Evolutionary conservation across 345 rosid genomes (phyloP).

Genomic region (Luvunga scandens): DNA sequence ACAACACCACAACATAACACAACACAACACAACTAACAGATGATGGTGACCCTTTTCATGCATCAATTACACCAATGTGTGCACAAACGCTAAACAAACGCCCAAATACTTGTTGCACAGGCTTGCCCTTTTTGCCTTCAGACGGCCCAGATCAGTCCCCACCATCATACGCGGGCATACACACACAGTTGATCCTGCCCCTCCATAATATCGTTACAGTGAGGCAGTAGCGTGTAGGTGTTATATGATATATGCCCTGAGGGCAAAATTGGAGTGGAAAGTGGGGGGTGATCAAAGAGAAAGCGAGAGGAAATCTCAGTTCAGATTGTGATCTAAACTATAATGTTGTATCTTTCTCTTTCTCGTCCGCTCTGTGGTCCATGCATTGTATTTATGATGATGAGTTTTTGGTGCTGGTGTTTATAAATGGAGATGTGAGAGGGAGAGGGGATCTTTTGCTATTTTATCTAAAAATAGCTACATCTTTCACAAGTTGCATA

Average conservation of each 20-base stretch:
- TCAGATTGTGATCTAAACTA: conserved; percentile 41
- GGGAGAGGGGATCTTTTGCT: conserved; percentile 36
- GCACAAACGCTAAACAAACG: conserved; percentile 27
- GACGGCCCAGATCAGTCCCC: conserved; percentile 41
- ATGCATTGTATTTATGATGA: neutral
- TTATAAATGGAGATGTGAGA: neutral
- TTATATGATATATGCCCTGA: neutral
- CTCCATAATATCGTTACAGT: conserved; percentile 8
- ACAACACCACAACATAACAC: conserved; percentile 20
- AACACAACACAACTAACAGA: conserved; percentile 29
- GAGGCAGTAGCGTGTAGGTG: too few relatives aligned
- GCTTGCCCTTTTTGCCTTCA: conserved; percentile 5
- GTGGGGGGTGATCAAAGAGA: neutral
- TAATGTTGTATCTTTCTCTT: conserved; percentile 23
- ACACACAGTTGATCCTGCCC: conserved; percentile 29
- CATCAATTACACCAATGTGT: conserved; percentile 24
- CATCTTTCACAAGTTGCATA: conserved; percentile 54
- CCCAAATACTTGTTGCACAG: conserved; percentile 25
- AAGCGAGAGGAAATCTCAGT: neutral
- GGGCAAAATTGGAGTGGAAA: neutral
- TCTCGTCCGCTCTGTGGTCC: conserved; percentile 35
- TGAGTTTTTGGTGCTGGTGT: neutral
- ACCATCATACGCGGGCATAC: neutral
- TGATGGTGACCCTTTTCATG: conserved; percentile 48
- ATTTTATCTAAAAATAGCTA: conserved; percentile 40